These are phyloP conservation scores for Salix purpurea DNA, from an alignment of 345 rosid species.

Conservation along the genomic window DNA sequence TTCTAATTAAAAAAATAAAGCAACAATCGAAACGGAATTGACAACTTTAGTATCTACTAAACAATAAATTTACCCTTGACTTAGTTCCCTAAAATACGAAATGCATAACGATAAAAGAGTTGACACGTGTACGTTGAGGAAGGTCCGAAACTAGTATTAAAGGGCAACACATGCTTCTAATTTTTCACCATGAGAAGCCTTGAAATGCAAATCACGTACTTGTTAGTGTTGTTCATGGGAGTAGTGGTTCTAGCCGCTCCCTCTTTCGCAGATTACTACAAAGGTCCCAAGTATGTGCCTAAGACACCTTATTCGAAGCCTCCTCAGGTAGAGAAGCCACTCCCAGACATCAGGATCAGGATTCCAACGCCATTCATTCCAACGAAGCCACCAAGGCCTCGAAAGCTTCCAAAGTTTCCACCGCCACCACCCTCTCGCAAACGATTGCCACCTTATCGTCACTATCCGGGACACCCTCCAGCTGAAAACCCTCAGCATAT, in stretches of 20 bases:
- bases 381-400: no score
- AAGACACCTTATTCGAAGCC: neutral
- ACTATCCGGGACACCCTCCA: conserved; percentile 7
- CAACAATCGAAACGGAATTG: no score
- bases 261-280: conserved; percentile 1
- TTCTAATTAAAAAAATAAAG: no score
- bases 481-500: neutral
- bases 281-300: neutral
- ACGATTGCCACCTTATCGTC: neutral
- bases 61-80: neutral
- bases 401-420: no score
- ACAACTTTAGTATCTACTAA: neutral
- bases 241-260: conserved; percentile 23
- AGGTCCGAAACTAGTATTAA: conserved; percentile 12
- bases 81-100: neutral
- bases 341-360: neutral
- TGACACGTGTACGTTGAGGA: neutral
- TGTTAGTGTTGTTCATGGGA: conserved; percentile 21
- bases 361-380: no score
- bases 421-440: no score
- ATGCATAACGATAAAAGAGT: neutral
- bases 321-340: neutral
- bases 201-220: conserved; percentile 16
- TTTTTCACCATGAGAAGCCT: neutral
- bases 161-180: neutral